Conservation (phyloP, 345 rosid genomes). For the Microcos paniculata region DNA sequence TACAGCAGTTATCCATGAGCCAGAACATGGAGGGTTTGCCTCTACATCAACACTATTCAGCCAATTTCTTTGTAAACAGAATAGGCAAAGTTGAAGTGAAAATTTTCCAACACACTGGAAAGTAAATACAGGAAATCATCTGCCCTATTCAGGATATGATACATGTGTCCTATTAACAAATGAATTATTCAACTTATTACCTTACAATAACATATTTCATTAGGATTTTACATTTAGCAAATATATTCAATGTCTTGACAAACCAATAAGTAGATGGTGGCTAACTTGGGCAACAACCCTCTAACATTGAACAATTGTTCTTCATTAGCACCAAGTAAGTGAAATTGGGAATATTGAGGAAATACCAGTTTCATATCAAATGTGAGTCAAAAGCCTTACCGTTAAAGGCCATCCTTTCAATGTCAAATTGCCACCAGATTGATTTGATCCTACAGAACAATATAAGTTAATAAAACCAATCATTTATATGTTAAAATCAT, state of each 20-base stretch:
- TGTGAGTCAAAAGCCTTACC: constrained; percentile 28
- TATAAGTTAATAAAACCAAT: constrained; percentile 10
- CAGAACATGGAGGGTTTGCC: background rate
- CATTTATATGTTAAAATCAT: background rate
- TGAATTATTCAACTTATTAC: background rate
- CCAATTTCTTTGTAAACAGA: background rate
- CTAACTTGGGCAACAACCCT: background rate
- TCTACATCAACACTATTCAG: too few species aligned
- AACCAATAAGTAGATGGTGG: background rate
- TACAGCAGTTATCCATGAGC: background rate
- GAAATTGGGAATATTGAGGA: background rate
- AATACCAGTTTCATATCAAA: background rate
- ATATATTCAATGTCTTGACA: background rate
- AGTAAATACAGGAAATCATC: background rate
- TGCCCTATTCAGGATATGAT: constrained; percentile 2
- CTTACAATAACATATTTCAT: background rate
- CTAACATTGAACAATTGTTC: background rate
- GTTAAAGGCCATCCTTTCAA: constrained; percentile 74
- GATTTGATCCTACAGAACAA: constrained; percentile 43
- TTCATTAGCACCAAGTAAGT: background rate
- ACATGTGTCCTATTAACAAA: background rate
- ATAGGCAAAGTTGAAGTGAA: background rate
- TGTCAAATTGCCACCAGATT: constrained; percentile 53
- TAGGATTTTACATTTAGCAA: background rate
- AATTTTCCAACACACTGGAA: background rate